A percentile compares a stretch with the other conserved stretches of the same genome.
phyloP scores from a whole-genome alignment of 1,284 basidiomycete genomes.

The Stygiomarasmius scandens region DNA sequence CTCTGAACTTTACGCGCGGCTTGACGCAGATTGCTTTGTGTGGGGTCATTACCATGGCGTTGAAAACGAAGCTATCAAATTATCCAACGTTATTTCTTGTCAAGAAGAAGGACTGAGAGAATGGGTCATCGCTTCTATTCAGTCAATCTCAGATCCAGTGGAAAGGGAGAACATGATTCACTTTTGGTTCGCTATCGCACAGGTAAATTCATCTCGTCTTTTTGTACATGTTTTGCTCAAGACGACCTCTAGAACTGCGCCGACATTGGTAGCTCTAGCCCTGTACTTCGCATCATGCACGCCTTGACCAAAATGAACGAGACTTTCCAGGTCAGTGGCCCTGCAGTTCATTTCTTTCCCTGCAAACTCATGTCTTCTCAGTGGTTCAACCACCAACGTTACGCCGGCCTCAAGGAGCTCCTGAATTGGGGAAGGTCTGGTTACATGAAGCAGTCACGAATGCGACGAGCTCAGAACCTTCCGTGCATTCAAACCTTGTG shows the following conservation, averaged over 20 bases:
- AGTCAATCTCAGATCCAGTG: slow-evolving; percentile 17
- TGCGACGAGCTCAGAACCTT: neutral
- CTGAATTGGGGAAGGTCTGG: too few species aligned
- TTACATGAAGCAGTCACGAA: neutral
- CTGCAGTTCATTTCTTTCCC: neutral
- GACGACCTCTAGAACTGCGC: slow-evolving; percentile 43
- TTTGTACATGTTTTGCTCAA: neutral
- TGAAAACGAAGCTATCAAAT: slow-evolving; percentile 25
- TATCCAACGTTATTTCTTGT: slow-evolving; percentile 33
- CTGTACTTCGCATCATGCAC: slow-evolving; percentile 39
- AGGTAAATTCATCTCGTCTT: slow-evolving; percentile 29
- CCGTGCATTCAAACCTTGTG: neutral
- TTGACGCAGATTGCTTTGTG: slow-evolving; percentile 47
- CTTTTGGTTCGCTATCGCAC: slow-evolving; percentile 46
- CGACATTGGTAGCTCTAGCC: slow-evolving; percentile 45
- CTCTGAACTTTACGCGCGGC: slow-evolving; percentile 35
- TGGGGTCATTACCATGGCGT: slow-evolving; percentile 30
- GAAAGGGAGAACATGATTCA: slow-evolving; percentile 29
- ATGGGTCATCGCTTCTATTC: slow-evolving; percentile 42
- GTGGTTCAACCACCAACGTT: neutral
- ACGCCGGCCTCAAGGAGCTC: too few species aligned
- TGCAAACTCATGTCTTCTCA: neutral
- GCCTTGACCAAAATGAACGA: slow-evolving; percentile 26
- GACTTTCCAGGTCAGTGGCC: neutral
- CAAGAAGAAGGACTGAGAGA: slow-evolving; percentile 40